These are phyloP conservation scores for Annona squamosa DNA, from an alignment of 164 flowering plant genomes.

Conservation along the genomic window DNA sequence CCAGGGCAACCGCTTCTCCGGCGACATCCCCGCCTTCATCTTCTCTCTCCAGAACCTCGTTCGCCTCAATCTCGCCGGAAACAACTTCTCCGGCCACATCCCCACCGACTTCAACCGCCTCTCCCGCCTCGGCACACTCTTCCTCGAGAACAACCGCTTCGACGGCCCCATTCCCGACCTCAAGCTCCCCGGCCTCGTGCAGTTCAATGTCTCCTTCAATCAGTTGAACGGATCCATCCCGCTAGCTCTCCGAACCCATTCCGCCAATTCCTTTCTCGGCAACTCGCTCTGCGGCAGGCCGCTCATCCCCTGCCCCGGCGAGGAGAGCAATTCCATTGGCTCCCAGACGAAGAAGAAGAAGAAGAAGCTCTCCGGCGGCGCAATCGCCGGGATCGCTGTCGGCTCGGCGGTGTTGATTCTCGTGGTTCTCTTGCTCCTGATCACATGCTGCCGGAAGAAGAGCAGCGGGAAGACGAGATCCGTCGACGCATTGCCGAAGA, in stretches of 20 bases:
- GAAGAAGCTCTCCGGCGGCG: conserved; percentile 61
- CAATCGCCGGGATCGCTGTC: conserved; percentile 71
- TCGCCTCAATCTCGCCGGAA: conserved; percentile 55
- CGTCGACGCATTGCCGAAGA: conserved; percentile 23
- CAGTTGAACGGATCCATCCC: conserved; percentile 63
- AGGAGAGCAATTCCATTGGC: background rate
- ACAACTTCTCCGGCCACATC: conserved; percentile 63
- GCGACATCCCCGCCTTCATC: conserved; percentile 50
- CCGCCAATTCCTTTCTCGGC: conserved; percentile 36
- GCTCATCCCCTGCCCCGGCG: conserved; percentile 29
- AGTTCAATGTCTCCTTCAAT: conserved; percentile 72
- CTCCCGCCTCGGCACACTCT: conserved; percentile 47
- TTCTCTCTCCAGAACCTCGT: conserved; percentile 43
- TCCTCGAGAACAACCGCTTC: conserved; percentile 41
- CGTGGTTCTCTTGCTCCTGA: conserved; percentile 33
- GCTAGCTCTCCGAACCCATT: conserved; percentile 15
- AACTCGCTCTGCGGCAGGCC: conserved; percentile 76
- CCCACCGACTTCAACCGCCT: conserved; percentile 38
- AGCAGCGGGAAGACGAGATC: conserved; percentile 21
- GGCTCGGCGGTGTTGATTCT: conserved; percentile 44
- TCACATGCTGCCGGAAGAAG: conserved; percentile 40
- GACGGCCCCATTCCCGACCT: conserved; percentile 55
- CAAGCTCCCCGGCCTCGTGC: conserved; percentile 29
- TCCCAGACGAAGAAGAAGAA: background rate
- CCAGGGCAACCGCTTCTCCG: conserved; percentile 59